A percentile compares a stretch with the other conserved stretches of the same genome.
Evolutionary conservation across 164 flowering plant species (phyloP).

Genomic region (Hamamelis virginiana): DNA sequence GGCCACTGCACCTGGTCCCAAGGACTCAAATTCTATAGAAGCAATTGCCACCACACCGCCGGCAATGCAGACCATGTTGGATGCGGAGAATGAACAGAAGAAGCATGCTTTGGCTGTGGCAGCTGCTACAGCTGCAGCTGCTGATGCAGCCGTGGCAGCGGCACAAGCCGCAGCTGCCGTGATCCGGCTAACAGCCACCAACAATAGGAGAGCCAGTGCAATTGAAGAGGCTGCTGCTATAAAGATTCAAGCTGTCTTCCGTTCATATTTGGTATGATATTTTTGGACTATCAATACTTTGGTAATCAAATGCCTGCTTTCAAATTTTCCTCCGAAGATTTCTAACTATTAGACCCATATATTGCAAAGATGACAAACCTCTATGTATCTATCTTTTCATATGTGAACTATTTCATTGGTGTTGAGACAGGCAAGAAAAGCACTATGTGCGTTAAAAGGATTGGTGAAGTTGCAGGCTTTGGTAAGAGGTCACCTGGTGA

Average conservation of each 20-base stretch:
- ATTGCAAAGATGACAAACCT: background rate
- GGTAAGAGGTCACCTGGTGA: constrained; percentile 88
- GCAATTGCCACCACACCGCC: constrained; percentile 21
- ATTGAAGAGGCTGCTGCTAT: constrained; percentile 64
- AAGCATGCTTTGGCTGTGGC: constrained; percentile 62
- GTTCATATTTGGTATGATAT: constrained; percentile 57
- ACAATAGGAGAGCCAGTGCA: constrained; percentile 32
- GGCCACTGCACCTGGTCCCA: constrained; percentile 35
- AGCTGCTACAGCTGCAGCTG: constrained; percentile 56
- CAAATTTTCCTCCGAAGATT: background rate
- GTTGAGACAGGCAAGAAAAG: constrained; percentile 78
- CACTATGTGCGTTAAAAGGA: constrained; percentile 78
- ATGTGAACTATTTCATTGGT: background rate
- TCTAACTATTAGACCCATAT: constrained; percentile 5
- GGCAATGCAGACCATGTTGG: constrained; percentile 21
- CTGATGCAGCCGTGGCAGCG: constrained; percentile 64
- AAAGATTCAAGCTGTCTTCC: constrained; percentile 70
- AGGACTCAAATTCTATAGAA: constrained; percentile 39
- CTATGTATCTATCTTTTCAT: background rate
- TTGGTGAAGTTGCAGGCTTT: constrained; percentile 93
- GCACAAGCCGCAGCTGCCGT: constrained; percentile 67
- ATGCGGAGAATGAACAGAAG: constrained; percentile 49
- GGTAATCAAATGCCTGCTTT: background rate
- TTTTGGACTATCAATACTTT: background rate
- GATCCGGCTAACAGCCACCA: constrained; percentile 41